Evolutionary conservation across 2,329 filamentous ascomycete species (phyloP).

Genomic region (Aspergillus oerlinghausenensis): DNA sequence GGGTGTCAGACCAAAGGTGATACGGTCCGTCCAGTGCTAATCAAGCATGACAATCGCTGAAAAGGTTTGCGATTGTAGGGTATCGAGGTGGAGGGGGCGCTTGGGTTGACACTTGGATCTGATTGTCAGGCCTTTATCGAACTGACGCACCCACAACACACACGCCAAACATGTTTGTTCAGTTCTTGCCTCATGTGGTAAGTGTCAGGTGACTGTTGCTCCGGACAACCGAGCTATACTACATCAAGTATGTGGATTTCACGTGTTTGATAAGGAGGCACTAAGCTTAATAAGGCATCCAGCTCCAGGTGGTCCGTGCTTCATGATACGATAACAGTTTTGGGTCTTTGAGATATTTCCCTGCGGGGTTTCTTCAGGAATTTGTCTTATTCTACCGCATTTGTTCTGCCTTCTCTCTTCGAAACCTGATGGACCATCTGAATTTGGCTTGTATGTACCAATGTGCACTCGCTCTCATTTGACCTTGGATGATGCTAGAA

Average conservation of each 20-base stretch:
- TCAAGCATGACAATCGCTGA: constrained; percentile 4
- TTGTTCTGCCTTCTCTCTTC: background rate
- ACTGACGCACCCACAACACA: constrained; percentile 27
- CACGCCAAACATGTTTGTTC: constrained; percentile 22
- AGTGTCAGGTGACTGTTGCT: constrained; percentile 30
- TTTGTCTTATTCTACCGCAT: background rate
- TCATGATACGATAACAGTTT: background rate
- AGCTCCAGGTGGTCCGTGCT: constrained; percentile 12
- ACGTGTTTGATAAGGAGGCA: constrained; percentile 15
- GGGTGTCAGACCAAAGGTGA: background rate
- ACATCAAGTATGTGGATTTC: constrained; percentile 5
- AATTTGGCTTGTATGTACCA: background rate
- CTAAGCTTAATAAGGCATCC: background rate
- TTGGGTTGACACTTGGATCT: constrained; percentile 1
- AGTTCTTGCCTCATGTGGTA: constrained; percentile 13
- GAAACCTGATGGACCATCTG: background rate
- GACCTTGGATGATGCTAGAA: background rate
- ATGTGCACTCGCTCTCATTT: background rate
- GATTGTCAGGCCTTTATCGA: constrained; percentile 6
- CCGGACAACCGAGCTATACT: constrained; percentile 19
- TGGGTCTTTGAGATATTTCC: background rate
- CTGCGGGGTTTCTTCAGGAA: background rate
- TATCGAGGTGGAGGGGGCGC: constrained; percentile 14
- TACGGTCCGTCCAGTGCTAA: background rate
- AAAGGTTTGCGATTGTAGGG: background rate